Conservation (phyloP, 345 rosid species). For the Citrus maxima region DNA sequence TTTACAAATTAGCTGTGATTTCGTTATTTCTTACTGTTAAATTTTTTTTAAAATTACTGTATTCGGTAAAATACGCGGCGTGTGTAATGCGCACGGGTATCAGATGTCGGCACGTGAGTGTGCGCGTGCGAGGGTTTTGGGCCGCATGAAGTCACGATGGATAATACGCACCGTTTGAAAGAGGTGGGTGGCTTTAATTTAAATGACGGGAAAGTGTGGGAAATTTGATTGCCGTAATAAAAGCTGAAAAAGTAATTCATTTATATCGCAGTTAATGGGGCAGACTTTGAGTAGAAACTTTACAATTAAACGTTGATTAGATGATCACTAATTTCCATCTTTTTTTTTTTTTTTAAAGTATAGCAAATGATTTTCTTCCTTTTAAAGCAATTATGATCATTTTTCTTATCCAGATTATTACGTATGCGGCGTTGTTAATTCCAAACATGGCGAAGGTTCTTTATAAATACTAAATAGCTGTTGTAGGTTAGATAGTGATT, state of each 20-base stretch:
- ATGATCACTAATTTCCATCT: background rate
- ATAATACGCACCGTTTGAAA: background rate
- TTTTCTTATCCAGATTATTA: background rate
- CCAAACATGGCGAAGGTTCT: background rate
- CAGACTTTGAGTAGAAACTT: background rate
- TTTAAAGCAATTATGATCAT: background rate
- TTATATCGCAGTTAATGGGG: background rate
- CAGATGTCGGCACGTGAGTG: background rate
- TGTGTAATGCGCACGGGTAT: constrained; percentile 22
- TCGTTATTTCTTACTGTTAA: background rate
- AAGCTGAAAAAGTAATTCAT: background rate
- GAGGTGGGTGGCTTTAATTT: background rate
- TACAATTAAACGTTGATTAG: background rate
- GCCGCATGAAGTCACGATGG: background rate
- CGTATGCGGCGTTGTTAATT: background rate
- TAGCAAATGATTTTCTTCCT: background rate
- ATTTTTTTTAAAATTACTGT: background rate
- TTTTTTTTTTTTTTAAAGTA: background rate
- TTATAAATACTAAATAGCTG: background rate
- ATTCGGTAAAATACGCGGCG: constrained; percentile 1
- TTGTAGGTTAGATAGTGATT: background rate
- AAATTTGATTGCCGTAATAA: background rate
- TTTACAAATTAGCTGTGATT: constrained; percentile 14
- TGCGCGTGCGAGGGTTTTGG: background rate
- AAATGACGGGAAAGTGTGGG: background rate